These are phyloP conservation scores for Salix exigua DNA, from an alignment of 345 rosid genomes.

Conservation along the genomic window DNA sequence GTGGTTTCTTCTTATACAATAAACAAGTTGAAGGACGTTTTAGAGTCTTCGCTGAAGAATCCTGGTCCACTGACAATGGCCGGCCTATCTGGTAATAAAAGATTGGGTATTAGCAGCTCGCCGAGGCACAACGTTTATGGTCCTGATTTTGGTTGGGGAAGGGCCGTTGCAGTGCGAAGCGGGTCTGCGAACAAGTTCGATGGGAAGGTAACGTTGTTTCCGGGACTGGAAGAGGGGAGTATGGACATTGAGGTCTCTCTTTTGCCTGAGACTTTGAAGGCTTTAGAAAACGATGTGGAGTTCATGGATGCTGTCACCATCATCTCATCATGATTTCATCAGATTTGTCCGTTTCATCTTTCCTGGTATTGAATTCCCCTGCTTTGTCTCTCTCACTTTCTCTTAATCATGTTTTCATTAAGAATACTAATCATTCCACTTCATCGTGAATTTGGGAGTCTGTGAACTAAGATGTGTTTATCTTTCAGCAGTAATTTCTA, in stretches of 20 bases:
- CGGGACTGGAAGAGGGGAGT: constrained; percentile 28
- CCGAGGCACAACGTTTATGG: constrained; percentile 43
- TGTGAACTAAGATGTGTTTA: too few relatives aligned
- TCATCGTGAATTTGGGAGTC: not conserved
- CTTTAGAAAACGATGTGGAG: constrained; percentile 24
- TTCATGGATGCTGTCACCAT: constrained; percentile 20
- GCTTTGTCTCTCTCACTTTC: too few relatives aligned
- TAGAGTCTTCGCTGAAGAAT: constrained; percentile 15
- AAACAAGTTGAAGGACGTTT: not conserved
- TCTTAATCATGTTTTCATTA: too few relatives aligned
- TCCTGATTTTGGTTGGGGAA: constrained; percentile 45
- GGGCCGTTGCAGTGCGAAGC: constrained; percentile 28
- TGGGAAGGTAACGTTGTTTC: constrained; percentile 24
- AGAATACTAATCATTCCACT: too few relatives aligned
- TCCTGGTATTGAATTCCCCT: too few relatives aligned
- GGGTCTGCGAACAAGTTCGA: constrained; percentile 13
- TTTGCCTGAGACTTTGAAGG: constrained; percentile 5
- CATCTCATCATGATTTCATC: not conserved
- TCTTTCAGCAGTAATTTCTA: too few relatives aligned
- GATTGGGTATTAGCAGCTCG: constrained; percentile 16
- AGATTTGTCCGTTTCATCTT: constrained; percentile 6
- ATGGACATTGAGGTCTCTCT: constrained; percentile 25
- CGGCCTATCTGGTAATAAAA: rapidly evolving
- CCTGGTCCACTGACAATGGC: not conserved
- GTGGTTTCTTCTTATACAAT: constrained; percentile 13